Evolutionary conservation across 2,329 filamentous ascomycete species (phyloP), one percentile per base, ranked within the genome.

Genomic region (Cladosporium velox): DNA sequence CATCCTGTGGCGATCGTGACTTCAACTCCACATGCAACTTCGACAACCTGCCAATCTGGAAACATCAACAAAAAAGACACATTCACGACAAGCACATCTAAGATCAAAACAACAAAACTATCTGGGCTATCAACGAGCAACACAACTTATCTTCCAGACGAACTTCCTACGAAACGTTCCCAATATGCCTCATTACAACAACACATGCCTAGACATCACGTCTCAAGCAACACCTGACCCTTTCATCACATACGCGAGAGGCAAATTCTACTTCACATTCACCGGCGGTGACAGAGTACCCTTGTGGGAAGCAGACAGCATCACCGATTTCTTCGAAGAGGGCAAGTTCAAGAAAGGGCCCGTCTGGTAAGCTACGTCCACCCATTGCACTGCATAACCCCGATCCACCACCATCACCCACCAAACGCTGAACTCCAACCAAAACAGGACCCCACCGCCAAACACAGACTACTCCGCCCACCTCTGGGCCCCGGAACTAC

Each of bases 401-500:
- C 14, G 12, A 14, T 14, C 11, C 12, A 14, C 1, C 34, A 15
- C 34, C 34, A 35, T 35, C 2, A 14, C 11, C 4, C 34, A 35
- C 11, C 34, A 35, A 14, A 15, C 28, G 21, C 26, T 35, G 30
- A 12, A 32, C 30, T 21, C 24, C 66, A 49, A 14, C 35, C 10
- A 11, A 73, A 74, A 5, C 66, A 74, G 77, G 77, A 77, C 77
- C 24, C 81, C 83, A 34, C 74, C 79, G 0, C 79, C 78, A 14
- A 74, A 79, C 66, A 78, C 77, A 11, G 73, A 76, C 21, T 82
- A 80, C 77, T 79, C 78, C 8, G 80, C 75, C 49, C 80, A 79
- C 68, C 76, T 87, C 35, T 87, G 85, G 85, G 85, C 85, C 0
- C 85, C 85, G 0, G 85, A 87, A 75, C 77, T 87, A 0, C 85